Evolutionary conservation across 163 green algal species (phyloP).

Genomic region (Chlamydomonas reinhardtii): DNA sequence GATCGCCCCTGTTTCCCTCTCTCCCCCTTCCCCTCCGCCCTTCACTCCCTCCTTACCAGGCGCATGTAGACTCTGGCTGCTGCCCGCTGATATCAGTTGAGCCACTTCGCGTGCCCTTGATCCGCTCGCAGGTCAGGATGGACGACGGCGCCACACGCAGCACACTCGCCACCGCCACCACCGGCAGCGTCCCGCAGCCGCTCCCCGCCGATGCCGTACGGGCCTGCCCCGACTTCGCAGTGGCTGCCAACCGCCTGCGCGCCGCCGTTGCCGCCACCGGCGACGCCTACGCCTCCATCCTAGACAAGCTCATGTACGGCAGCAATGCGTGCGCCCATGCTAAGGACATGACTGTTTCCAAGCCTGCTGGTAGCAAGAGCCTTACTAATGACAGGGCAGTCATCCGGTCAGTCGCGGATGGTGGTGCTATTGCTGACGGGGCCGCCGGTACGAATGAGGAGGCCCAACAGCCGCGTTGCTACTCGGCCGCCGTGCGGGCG

Average conservation of each 20-base stretch:
- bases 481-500: not conserved
- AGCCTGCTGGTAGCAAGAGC: not conserved
- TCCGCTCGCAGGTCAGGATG: not conserved
- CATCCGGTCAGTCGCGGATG: no score
- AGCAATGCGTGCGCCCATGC: no score
- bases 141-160: constrained; percentile 29
- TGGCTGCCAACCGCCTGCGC: constrained; percentile 1
- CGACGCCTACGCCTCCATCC: constrained; percentile 22
- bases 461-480: not conserved
- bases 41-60: no score
- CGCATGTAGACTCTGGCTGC: no score
- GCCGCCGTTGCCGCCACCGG: constrained; percentile 3
- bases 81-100: no score
- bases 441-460: no score
- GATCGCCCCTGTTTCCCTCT: no score
- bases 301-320: constrained; percentile 28
- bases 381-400: no score
- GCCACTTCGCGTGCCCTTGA: not conserved
- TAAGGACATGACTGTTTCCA: not conserved
- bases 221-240: constrained; percentile 32
- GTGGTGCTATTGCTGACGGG: no score
- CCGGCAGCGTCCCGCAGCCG: constrained; percentile 4
- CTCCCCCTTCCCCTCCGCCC: no score
- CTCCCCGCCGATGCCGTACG: not conserved
- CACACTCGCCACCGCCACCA: constrained; percentile 45